These are phyloP conservation scores for Saccharomycopsis sp. DNA, from an alignment of 805 yeast genomes.

Conservation along the genomic window DNA sequence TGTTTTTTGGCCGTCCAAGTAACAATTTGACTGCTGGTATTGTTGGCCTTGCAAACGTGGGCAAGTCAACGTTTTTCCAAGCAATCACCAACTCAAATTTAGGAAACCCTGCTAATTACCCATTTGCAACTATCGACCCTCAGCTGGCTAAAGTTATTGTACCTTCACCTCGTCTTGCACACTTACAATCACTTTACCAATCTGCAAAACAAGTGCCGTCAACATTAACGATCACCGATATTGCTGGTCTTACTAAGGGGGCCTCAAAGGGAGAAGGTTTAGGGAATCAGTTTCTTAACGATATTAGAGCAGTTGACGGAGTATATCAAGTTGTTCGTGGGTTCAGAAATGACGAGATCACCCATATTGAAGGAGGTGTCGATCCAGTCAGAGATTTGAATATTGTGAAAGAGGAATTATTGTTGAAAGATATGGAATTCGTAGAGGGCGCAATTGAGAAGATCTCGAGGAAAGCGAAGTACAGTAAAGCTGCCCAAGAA, in stretches of 20 bases:
- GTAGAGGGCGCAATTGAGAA: slow-evolving; percentile 50
- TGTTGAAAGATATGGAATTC: slow-evolving; percentile 72
- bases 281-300: slow-evolving; percentile 73
- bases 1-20: slow-evolving; percentile 20
- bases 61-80: slow-evolving; percentile 96
- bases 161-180: slow-evolving; percentile 56
- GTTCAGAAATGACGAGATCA: slow-evolving; percentile 67
- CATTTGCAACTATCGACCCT: slow-evolving; percentile 96
- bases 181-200: slow-evolving; percentile 46
- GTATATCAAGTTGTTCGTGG: slow-evolving; percentile 74
- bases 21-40: slow-evolving; percentile 44
- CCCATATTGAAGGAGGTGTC: slow-evolving; percentile 66
- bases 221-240: slow-evolving; percentile 63
- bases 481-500: slow-evolving; percentile 39
- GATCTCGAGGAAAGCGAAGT: slow-evolving; percentile 35
- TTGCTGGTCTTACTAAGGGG: slow-evolving; percentile 77
- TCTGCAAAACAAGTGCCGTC: slow-evolving; percentile 64
- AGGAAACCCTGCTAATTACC: slow-evolving; percentile 96
- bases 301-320: slow-evolving; percentile 75
- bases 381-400: slow-evolving; percentile 73
- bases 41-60: slow-evolving; percentile 77
- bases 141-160: slow-evolving; percentile 82
- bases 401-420: slow-evolving; percentile 66
- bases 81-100: slow-evolving; percentile 88
- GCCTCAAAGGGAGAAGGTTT: slow-evolving; percentile 82